Evolutionary conservation across 805 yeast species (phyloP), one percentile per base, ranked within the genome.

Genomic region (Millerozyma acaciae): DNA sequence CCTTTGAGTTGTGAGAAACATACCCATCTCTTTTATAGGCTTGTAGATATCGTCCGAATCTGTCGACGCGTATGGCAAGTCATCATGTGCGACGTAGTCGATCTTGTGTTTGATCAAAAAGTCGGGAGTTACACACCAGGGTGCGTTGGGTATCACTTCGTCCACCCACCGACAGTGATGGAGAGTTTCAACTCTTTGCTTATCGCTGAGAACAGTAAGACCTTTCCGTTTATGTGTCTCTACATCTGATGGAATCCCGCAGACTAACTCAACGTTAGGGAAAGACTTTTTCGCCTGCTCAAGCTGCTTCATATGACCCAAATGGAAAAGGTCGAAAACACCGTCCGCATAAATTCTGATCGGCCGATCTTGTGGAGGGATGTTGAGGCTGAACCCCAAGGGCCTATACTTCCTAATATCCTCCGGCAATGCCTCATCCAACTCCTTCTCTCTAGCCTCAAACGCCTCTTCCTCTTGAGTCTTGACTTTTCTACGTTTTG

Each of bases 81-180:
- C 97, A 63, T 93, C 98, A 60, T 93, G 98, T 2, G 98, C 98
- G 40, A 90, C 96, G 51, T 87, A 93, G 58, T 93, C 98, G 45
- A 93, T 87, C 34, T 78, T 67, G 60, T 93, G 96, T 47, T 82
- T 61, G 30, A 66, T 66, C 44, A 93, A 61, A 49, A 93, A 93
- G 28, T 82, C 87, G 34, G 87, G 76, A 2, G 88, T 83, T 17
- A 93, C 88, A 47, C 84, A 76, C 98, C 98, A 93, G 9, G 98
- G 98, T 2, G 97, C 96, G 56, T 85, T 69, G 18, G 90, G 88
- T 34, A 93, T 71, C 18, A 93, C 97, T 57, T 93, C 97, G 57
- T 93, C 97, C 16, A 93, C 98, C 98, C 98, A 93, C 49, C 70
- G 78, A 60, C 98, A 93, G 61, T 93, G 98, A 39, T 75, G 74